Evolutionary conservation across 352 stramenopile species (phyloP), one percentile per base, ranked within the genome.

Genomic region (Globisporangium splendens): DNA sequence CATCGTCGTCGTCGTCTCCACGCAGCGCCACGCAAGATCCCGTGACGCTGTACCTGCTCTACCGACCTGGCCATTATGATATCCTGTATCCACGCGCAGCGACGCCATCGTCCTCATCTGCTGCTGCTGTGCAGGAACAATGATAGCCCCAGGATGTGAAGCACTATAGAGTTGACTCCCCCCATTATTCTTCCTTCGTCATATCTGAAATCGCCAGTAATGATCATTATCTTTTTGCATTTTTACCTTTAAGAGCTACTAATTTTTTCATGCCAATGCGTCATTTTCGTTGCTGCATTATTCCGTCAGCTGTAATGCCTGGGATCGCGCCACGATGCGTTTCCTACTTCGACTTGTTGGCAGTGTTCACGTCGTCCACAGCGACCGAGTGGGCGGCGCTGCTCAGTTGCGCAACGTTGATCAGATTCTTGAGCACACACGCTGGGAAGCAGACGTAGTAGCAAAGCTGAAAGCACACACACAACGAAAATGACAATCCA

Each of bases 31-130:
- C 61, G 12, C 42, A 62, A 46, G 53, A 71, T 35, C 62, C 62
- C 0, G 65, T 75, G 39, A 64, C 57, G 18, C 79, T 98, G 42
- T 80, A 83, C 42, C 68, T 98, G 53, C 70, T 98, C 22, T 98
- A 98, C 79, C 86, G 95, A 56, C 93, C 93, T 15, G 95, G 95
- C 13, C 95, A 98, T 70, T 98, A 98, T 77, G 95, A 98, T 69
- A 95, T 98, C 51, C 72, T 98, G 53, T 98, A 98, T 61, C 73
- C 72, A 17, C 61, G 70, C 15, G 46, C 38, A 14, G 15, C 51
- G 24, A 42, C 51, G 5, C 42, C 50, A 3, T 42, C 17, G 20
- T 20, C 39, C 24, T 38, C 22, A 41, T 33, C 15, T 46, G 11
- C 18, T 18, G 21, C 31, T 52, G 24, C 55, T 28, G 35, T 35